Evolutionary conservation across 768 basidiomycete genomes (phyloP), one percentile per base, ranked within the genome.

Genomic region (Suillus decipiens): DNA sequence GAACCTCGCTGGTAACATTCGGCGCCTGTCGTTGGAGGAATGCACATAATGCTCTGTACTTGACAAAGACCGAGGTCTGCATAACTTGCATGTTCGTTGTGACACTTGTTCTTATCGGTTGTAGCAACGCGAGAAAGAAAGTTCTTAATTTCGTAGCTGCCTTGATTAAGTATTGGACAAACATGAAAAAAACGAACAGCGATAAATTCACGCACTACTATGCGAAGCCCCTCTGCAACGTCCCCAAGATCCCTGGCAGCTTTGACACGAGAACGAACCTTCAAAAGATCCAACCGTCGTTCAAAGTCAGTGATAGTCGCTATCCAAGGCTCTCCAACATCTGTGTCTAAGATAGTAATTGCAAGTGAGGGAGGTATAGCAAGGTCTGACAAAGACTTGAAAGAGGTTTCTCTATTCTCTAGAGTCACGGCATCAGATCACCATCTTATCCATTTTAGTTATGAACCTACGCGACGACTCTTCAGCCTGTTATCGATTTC

Each of bases 21-120:
- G 89, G 82, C 6, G 91, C 91, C 65, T 95, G 91, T 2, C 93
- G 87, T 66, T 89, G 87, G 42, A 99, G 80, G 72, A 99, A 99
- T 1, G 84, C 83, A 69, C 88, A 98, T 62, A 99, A 80, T 9
- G 90, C 79, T 54, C 82, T 83, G 72, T 94, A 95, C 73, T 95
- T 95, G 66, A 95, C 75, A 42, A 98, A 82, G 3, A 95, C 82
- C 1, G 92, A 89, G 0, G 92, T 90, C 73, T 99, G 97, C 2
- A 99, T 80, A 59, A 97, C 87, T 69, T 95, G 92, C 80, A 99
- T 87, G 72, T 99, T 97, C 8, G 94, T 93, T 14, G 93, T 88
- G 66, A 97, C 89, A 67, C 87, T 94, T 47, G 77, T 80, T 62
- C 89, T 87, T 60, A 97, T 90, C 8, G 96, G 91, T 57, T 89